Evolutionary conservation across 148 eudicot species (phyloP).

Genomic region (Mesembryanthemum crystallinum): DNA sequence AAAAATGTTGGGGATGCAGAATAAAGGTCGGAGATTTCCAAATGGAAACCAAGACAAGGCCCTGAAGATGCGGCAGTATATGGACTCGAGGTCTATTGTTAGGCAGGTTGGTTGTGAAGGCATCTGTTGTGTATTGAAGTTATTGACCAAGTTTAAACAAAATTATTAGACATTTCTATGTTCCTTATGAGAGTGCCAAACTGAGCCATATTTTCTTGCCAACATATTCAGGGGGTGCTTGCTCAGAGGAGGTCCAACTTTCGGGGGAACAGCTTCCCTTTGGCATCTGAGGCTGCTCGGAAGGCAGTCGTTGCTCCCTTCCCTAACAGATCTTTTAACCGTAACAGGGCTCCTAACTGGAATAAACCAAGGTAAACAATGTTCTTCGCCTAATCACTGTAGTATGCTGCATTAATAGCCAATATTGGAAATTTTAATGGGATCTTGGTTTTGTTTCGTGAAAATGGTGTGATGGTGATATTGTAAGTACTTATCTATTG

Average conservation of each 20-base stretch:
- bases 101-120: conserved; percentile 63
- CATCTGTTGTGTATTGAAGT: background rate
- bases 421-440: background rate
- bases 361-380: conserved; percentile 57
- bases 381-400: background rate
- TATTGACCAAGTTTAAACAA: background rate
- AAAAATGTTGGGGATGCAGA: conserved; percentile 39
- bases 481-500: conserved; percentile 4
- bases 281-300: conserved; percentile 68
- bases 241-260: conserved; percentile 74
- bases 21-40: conserved; percentile 41
- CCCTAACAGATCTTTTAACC: conserved; percentile 47
- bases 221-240: conserved; percentile 61
- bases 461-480: background rate
- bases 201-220: background rate
- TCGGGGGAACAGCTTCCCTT: conserved; percentile 66
- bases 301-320: conserved; percentile 58
- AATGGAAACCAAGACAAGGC: conserved; percentile 57
- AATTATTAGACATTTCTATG: background rate
- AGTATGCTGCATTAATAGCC: background rate
- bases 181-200: background rate
- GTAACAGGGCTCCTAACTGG: conserved; percentile 46
- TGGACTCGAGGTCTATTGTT: conserved; percentile 68
- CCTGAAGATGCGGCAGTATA: conserved; percentile 52
- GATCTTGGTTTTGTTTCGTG: background rate